These are phyloP conservation scores for Colletotrichum siamense DNA, from an alignment of 2,329 filamentous ascomycete species.

Conservation along the genomic window DNA sequence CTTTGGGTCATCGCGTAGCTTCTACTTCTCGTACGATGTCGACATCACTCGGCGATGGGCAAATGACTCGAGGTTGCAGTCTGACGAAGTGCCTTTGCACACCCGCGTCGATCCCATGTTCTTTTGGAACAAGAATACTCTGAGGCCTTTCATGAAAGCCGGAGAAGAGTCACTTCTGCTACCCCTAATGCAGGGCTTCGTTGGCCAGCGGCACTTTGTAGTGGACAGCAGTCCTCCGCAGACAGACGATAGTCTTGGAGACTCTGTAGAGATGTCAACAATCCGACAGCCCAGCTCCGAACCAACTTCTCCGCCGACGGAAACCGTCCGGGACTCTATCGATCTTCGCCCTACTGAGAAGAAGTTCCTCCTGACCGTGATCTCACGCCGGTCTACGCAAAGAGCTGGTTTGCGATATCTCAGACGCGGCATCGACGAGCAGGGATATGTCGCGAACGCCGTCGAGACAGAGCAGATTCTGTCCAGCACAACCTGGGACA, in stretches of 20 bases:
- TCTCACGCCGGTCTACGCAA: slow-evolving; percentile 88
- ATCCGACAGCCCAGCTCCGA: slow-evolving; percentile 36
- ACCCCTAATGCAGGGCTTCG: slow-evolving; percentile 91
- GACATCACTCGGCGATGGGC: slow-evolving; percentile 78
- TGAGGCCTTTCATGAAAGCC: slow-evolving; percentile 75
- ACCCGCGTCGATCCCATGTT: slow-evolving; percentile 77
- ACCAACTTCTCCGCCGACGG: slow-evolving; percentile 28
- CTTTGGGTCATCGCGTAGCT: slow-evolving; percentile 82
- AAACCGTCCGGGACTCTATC: slow-evolving; percentile 33
- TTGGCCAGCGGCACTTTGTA: slow-evolving; percentile 84
- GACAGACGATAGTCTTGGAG: slow-evolving; percentile 49
- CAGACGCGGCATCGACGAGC: slow-evolving; percentile 87
- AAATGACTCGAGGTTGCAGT: slow-evolving; percentile 44
- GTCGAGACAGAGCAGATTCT: slow-evolving; percentile 97
- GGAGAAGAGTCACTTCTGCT: slow-evolving; percentile 75
- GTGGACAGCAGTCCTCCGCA: slow-evolving; percentile 69
- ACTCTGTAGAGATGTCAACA: slow-evolving; percentile 51
- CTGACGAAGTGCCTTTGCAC: slow-evolving; percentile 66
- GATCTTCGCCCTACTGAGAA: slow-evolving; percentile 55
- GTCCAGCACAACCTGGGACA: slow-evolving; percentile 71
- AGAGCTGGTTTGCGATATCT: slow-evolving; percentile 90
- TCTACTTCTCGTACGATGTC: slow-evolving; percentile 95
- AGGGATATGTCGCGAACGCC: slow-evolving; percentile 85
- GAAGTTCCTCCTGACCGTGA: slow-evolving; percentile 80
- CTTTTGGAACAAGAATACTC: slow-evolving; percentile 89